Percentiles rank a stretch among this genome's conserved stretches.
Evolutionary conservation across 2,329 filamentous ascomycete species (phyloP).

Genomic region (Fusarium piperis): DNA sequence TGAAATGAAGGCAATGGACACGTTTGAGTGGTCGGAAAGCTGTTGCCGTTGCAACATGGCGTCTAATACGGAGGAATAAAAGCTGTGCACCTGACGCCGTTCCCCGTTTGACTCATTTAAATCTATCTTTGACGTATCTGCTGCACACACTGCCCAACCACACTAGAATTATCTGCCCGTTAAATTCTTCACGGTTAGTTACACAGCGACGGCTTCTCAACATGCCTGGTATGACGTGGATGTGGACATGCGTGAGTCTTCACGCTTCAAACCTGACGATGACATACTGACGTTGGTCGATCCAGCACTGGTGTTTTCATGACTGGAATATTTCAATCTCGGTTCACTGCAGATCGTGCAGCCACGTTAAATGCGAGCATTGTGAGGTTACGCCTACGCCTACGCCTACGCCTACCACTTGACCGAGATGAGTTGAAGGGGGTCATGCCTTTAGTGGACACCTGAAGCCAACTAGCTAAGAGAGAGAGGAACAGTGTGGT

Average conservation of each 20-base stretch:
- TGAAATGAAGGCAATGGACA: not conserved
- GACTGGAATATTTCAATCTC: not conserved
- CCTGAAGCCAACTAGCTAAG: not conserved
- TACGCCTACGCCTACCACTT: not conserved
- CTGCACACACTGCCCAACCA: not conserved
- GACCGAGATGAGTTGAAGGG: not conserved
- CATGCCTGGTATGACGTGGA: not conserved
- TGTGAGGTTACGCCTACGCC: not conserved
- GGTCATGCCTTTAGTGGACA: not conserved
- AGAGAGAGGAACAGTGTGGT: not conserved
- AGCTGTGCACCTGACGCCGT: not conserved
- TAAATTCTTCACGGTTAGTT: not conserved
- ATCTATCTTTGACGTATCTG: not conserved
- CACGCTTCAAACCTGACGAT: not conserved
- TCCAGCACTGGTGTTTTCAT: not conserved
- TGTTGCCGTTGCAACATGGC: not conserved
- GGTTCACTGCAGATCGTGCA: not conserved
- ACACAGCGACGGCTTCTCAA: not conserved
- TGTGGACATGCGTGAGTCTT: not conserved
- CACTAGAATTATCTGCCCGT: not conserved
- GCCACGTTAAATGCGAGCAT: not conserved
- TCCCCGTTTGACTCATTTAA: not conserved
- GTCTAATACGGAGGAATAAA: not conserved
- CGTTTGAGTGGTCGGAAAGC: not conserved
- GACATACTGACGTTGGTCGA: not conserved